Percentiles rank a stretch among this genome's conserved stretches.
Conservation (phyloP, 2,329 filamentous ascomycete species). For the Neofusicoccum sp. region DNA sequence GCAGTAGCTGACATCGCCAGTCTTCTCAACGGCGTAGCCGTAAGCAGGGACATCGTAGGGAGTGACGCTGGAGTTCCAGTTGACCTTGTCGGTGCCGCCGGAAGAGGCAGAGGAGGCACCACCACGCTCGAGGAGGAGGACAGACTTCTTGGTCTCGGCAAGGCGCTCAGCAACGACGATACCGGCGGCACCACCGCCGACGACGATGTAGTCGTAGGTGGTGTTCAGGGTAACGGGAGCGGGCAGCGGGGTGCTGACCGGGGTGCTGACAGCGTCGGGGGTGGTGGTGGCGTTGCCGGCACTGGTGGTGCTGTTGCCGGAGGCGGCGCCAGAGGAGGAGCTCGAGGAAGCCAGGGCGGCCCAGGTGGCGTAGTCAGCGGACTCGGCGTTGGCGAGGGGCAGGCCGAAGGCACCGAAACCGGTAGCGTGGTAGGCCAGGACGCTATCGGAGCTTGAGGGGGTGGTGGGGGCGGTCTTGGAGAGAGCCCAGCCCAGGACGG, state of each 20-base stretch:
- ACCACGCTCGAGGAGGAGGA: slow-evolving; percentile 45
- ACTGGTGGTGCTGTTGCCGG: slow-evolving; percentile 27
- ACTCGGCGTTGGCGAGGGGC: slow-evolving; percentile 32
- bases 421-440: slow-evolving; percentile 34
- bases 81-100: slow-evolving; percentile 34
- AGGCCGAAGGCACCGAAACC: slow-evolving; percentile 39
- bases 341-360: slow-evolving; percentile 35
- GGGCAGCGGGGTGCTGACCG: slow-evolving; percentile 11
- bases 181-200: slow-evolving; percentile 42
- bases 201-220: slow-evolving; percentile 47
- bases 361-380: slow-evolving; percentile 38
- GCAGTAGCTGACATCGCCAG: slow-evolving; percentile 35
- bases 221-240: slow-evolving; percentile 28
- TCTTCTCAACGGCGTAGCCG: slow-evolving; percentile 32
- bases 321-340: slow-evolving; percentile 28
- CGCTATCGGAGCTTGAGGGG: slow-evolving; percentile 28
- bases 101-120: slow-evolving; percentile 36
- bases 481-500: slow-evolving; percentile 37
- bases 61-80: slow-evolving; percentile 40
- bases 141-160: slow-evolving; percentile 40
- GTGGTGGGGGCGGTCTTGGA: slow-evolving; percentile 32
- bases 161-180: slow-evolving; percentile 41
- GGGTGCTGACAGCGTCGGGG: slow-evolving; percentile 15
- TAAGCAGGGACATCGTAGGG: slow-evolving; percentile 43
- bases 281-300: slow-evolving; percentile 28